Conservation (phyloP, 1,284 basidiomycete species). For the Puccinia coronata region DNA sequence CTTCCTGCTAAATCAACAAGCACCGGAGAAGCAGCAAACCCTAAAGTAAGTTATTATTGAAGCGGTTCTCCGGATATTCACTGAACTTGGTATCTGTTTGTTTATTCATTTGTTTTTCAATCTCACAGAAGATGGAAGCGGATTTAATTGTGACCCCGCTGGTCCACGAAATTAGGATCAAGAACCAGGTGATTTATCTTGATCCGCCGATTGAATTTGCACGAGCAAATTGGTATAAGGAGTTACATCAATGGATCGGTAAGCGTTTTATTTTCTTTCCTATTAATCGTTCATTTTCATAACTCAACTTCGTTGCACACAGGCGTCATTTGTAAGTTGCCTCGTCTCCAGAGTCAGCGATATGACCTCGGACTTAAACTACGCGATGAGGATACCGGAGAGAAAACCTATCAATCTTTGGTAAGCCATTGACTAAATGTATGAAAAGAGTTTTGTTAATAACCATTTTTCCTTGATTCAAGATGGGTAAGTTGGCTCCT, state of each 20-base stretch:
- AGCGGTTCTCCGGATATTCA: background rate
- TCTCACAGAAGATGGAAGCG: conserved; percentile 63
- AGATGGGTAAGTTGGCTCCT: conserved; percentile 77
- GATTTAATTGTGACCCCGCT: conserved; percentile 76
- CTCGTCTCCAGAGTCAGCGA: conserved; percentile 85
- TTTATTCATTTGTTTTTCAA: no score
- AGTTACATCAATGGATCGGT: conserved; percentile 88
- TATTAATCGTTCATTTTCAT: background rate
- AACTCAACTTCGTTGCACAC: conserved; percentile 8
- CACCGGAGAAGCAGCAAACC: conserved; percentile 61
- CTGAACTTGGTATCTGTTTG: no score
- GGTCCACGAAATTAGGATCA: conserved; percentile 92
- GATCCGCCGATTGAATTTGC: conserved; percentile 96
- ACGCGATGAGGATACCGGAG: conserved; percentile 40
- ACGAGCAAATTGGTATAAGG: conserved; percentile 83
- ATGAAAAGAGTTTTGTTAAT: background rate
- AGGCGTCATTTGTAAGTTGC: conserved; percentile 84
- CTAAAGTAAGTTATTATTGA: conserved; percentile 22
- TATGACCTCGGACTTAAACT: conserved; percentile 88
- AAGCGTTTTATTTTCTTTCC: conserved; percentile 50
- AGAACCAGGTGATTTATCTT: conserved; percentile 93
- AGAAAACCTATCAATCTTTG: conserved; percentile 70
- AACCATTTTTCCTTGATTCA: background rate
- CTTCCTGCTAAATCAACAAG: conserved; percentile 21
- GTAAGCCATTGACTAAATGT: conserved; percentile 59